Percentiles rank a stretch among this genome's conserved stretches.
Evolutionary conservation across 371 early-diverging fungal species (phyloP).

Genomic region (Syncephalastrum racemosum): DNA sequence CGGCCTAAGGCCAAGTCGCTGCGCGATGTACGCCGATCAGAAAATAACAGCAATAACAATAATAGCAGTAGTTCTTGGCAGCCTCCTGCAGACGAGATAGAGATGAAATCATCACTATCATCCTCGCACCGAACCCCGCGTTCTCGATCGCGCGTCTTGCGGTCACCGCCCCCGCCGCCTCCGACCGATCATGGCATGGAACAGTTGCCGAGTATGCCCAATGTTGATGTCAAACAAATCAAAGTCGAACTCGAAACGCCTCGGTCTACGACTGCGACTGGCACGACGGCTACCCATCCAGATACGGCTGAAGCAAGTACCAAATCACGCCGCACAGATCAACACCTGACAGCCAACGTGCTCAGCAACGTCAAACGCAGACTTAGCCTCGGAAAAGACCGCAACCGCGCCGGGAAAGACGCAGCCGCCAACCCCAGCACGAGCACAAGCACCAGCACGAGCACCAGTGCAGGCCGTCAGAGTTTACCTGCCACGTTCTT

Average conservation of each 20-base stretch:
- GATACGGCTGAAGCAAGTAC: background rate
- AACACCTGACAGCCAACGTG: constrained; percentile 13
- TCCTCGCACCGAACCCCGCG: constrained; percentile 9
- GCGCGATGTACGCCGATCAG: background rate
- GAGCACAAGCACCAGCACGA: too few species aligned
- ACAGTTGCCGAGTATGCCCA: constrained; percentile 20
- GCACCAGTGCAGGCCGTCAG: constrained; percentile 9
- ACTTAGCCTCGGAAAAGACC: constrained; percentile 29
- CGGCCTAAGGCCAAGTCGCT: constrained; percentile 12
- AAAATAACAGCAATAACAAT: background rate
- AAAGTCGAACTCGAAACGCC: constrained; percentile 16
- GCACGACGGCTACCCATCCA: background rate
- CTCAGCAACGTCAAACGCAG: constrained; percentile 22
- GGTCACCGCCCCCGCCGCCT: constrained; percentile 24
- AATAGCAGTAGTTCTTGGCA: background rate
- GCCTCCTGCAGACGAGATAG: background rate
- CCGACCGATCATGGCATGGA: constrained; percentile 2
- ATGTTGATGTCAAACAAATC: constrained; percentile 24
- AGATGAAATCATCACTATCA: background rate
- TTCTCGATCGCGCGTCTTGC: constrained; percentile 19
- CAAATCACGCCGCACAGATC: background rate
- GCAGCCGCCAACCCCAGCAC: background rate
- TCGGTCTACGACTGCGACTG: background rate
- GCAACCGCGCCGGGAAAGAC: constrained; percentile 14
- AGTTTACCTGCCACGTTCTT: constrained; percentile 18